Evolutionary conservation across 2,329 filamentous ascomycete species (phyloP), one percentile per base, ranked within the genome.

Genomic region (Penicillium capsulatum): DNA sequence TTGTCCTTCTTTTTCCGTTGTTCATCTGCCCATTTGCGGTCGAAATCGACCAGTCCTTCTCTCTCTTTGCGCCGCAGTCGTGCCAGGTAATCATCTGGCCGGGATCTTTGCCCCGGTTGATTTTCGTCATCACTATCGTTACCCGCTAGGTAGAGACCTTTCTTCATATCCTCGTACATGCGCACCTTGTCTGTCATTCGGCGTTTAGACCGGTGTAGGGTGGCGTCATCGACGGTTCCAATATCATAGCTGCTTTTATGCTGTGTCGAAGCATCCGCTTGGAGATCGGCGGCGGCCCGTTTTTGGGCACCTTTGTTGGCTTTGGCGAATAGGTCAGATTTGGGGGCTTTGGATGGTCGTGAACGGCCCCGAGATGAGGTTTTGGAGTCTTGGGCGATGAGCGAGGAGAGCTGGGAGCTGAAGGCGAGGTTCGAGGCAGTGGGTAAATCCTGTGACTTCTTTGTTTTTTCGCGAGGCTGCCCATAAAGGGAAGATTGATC

Each of bases 181-280:
- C 85, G 79, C 3, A 86, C 88, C 66, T 98, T 98, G 68, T 89
- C 84, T 59, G 94, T 83, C 83, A 98, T 86, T 58, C 82, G 86
- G 50, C 83, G 78, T 62, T 83, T 84, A 15, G 86, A 84, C 40
- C 84, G 79, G 71, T 77, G 70, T 59, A 79, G 71, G 13, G 73
- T 67, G 7, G 69, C 71, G 10, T 73, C 69, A 51, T 85, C 80
- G 17, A 84, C 68, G 9, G 60, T 64, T 8, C 77, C 84, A 40
- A 83, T 77, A 54, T 85, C 79, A 33, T 76, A 52, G 27, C 54
- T 74, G 16, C 67, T 73, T 57, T 79, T 77, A 42, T 83, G 82
- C 54, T 82, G 76, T 72, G 7, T 76, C 73, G 38, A 77, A 74
- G 16, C 74, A 50, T 76, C 69, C 31, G 69, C 64, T 34, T 68